Evolutionary conservation across 2,329 filamentous ascomycete species (phyloP), one percentile per base, ranked within the genome.

Genomic region (Lachnellula arida): DNA sequence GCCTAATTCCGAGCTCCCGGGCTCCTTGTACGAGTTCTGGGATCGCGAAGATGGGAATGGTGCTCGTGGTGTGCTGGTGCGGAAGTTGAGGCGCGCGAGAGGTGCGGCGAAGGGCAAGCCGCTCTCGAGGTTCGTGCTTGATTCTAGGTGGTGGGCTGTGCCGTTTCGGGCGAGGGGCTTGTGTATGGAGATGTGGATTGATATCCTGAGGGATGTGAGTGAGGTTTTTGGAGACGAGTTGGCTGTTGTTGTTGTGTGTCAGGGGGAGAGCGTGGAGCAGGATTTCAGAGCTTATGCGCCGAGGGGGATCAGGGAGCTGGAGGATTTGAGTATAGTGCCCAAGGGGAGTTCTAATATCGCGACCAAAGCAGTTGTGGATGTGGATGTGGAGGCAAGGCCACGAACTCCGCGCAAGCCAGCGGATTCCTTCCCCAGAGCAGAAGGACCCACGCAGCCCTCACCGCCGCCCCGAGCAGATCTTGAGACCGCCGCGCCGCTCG

Each of bases 221-320:
- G 47, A 51, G 25, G 53, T 55, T 9, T 55, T 55, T 46, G 53
- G 53, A 2, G 47, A 55, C 37, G 53, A 55, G 19, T 32, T 55
- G 35, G 25, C 4, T 11, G 46, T 55, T 19, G 47, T 55, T 5
- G 32, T 55, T 7, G 46, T 35, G 35, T 46, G 12, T 46, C 47
- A 42, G 22, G 53, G 53, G 15, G 39, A 43, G n/a, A 40, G 46
- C n/a, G 53, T 55, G 9, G 8, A 50, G 19, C 28, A 25, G 15
- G 53, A 55, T 14, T 46, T 50, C 22, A 32, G 28, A 32, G 9
- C 15, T 1, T 40, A 25, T n/a, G 46, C 53, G 14, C 53, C 53
- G 8, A 55, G 28, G 34, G 22, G n/a, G 9, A 46, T 55, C 14
- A 39, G 32, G 37, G 37, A 44, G 11, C 15, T 55, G 11, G 53